These are phyloP conservation scores for Cryptococcus amylolentus DNA, from an alignment of 1,284 basidiomycete species.

Conservation along the genomic window DNA sequence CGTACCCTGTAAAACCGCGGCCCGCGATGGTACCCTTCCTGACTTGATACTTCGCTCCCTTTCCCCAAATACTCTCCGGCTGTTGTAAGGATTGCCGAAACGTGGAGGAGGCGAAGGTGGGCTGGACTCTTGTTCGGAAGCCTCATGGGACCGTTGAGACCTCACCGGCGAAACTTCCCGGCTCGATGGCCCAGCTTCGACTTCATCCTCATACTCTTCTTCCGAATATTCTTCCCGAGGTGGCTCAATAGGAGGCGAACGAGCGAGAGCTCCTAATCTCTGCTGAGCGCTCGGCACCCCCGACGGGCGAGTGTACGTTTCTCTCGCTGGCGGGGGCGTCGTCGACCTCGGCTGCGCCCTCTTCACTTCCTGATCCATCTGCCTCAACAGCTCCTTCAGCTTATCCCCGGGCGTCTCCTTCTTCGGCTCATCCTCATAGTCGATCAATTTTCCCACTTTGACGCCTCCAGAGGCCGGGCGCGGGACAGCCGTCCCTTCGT, in stretches of 20 bases:
- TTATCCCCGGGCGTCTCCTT: slow-evolving; percentile 17
- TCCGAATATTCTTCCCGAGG: background rate
- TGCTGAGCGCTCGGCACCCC: background rate
- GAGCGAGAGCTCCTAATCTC: background rate
- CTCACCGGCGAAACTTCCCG: background rate
- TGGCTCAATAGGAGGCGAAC: background rate
- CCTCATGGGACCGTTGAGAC: background rate
- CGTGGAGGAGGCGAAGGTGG: slow-evolving; percentile 42
- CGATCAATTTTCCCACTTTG: slow-evolving; percentile 22
- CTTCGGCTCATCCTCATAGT: slow-evolving; percentile 11
- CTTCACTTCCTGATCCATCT: slow-evolving; percentile 28
- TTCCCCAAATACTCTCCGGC: slow-evolving; percentile 12
- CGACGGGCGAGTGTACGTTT: too few relatives aligned
- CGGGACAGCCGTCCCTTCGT: slow-evolving; percentile 10
- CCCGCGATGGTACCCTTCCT: slow-evolving; percentile 19
- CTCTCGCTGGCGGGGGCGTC: too few relatives aligned
- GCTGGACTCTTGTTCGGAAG: slow-evolving; percentile 15
- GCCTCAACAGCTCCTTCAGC: slow-evolving; percentile 19
- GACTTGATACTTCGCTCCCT: background rate
- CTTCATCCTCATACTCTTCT: slow-evolving; percentile 8
- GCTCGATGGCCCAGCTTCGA: slow-evolving; percentile 5
- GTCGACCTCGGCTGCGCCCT: background rate
- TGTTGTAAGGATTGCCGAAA: slow-evolving; percentile 32
- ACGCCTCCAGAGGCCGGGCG: background rate
- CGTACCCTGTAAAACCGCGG: slow-evolving; percentile 18